Base-by-base conservation (phyloP, 2,329 filamentous ascomycete species). In the Fusarium penzigii region DNA sequence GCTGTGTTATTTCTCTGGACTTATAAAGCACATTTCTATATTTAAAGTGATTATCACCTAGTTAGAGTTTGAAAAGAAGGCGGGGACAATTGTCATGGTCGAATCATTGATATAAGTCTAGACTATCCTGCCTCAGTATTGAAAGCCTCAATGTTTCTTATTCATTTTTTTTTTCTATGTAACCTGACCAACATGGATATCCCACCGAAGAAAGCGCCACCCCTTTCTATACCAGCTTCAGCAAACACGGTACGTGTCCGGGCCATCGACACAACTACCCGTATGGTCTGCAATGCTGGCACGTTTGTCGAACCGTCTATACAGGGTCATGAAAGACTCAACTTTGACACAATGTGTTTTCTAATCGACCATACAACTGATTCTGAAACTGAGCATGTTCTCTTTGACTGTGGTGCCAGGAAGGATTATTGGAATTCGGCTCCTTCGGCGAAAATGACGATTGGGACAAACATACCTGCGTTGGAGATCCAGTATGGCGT, bases 211-310 rank as follows among this genome's bases (percentile, higher is more conserved):
- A 13, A 34, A n/a, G 34, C 17, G 11, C 44, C 44, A n/a, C 12
- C 8, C 12, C 44, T 46, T 14, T 3, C 29, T 14, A 17, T 46
- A 12, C 46, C 46, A 13, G 6, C 46, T 9, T 48, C 46, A n/a
- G n/a, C 38, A 9, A 20, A 17, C 10, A 49, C 34, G 6, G 46
- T 49, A 10, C 40, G 46, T 7, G 46, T 49, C 12, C 38, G 53
- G 32, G 49, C 57, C 13, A 51, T 62, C 41, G 59, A 62, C 34
- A 56, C 57, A n/a, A 58, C 59, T 5, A 49, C 57, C 1, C 42
- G 49, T 8, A 57, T 59, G 48, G 57, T 56, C 14, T 52, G 55
- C 39, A 47, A 49, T 29, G 49, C 51, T 12, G 25, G 42, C 12
- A 56, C 59, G 2, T 62, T 62, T 29, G 50, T 58, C 5, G 34